Conservation (phyloP, 352 stramenopile genomes). For the Phytophthora pluvialis region DNA sequence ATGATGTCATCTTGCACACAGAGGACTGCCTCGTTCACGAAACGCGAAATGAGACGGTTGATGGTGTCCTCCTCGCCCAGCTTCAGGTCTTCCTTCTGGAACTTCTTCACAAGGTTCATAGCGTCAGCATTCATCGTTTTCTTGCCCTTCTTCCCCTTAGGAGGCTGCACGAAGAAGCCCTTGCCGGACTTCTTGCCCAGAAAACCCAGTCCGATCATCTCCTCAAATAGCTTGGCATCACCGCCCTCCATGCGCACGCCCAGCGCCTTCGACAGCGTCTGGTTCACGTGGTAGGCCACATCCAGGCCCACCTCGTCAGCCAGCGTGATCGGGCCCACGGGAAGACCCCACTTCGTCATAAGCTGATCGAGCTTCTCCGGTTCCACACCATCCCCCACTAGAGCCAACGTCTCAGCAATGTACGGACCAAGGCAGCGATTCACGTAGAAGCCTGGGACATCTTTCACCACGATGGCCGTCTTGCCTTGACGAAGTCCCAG, state of each 20-base stretch:
- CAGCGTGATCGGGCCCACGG: slow-evolving; percentile 97
- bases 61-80: slow-evolving; percentile 87
- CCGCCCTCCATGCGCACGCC: slow-evolving; percentile 95
- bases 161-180: slow-evolving; percentile 97
- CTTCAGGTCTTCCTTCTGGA: slow-evolving; percentile 79
- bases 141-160: slow-evolving; percentile 89
- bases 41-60: slow-evolving; percentile 95
- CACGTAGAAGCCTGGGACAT: slow-evolving; percentile 99
- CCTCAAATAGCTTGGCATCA: slow-evolving; percentile 91
- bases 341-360: slow-evolving; percentile 96
- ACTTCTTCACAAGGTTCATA: slow-evolving; percentile 83
- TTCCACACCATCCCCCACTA: slow-evolving; percentile 92
- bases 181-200: slow-evolving; percentile 97
- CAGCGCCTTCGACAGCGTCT: slow-evolving; percentile 93
- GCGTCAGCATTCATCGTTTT: slow-evolving; percentile 91
- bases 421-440: slow-evolving; percentile 98
- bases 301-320: slow-evolving; percentile 98
- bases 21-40: slow-evolving; percentile 98
- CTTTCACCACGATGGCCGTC: slow-evolving; percentile 98
- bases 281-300: slow-evolving; percentile 94
- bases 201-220: slow-evolving; percentile 96
- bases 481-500: slow-evolving; percentile 98
- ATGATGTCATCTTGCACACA: slow-evolving; percentile 99
- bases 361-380: slow-evolving; percentile 95
- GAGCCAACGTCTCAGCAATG: slow-evolving; percentile 90